Base-by-base conservation (phyloP, 208 protist species). In the Porcisia deanei region DNA sequence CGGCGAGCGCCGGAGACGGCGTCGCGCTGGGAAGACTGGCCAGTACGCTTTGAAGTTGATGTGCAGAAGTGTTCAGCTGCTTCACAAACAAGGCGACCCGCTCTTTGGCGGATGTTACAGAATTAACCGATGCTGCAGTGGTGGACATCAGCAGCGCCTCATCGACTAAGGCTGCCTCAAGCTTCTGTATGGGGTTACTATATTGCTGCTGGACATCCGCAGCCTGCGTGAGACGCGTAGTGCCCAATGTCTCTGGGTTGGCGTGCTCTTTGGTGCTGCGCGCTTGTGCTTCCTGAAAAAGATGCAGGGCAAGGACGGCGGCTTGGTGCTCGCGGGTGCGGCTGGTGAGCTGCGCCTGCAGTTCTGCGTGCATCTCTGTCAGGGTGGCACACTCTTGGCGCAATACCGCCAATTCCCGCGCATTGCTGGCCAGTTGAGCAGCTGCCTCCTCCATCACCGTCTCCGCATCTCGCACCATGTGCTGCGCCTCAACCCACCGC, bases 131-230 rank as follows among this genome's bases (percentile, higher is more conserved):
- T 14, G 54, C 18, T 16, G 52, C 71, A 0, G 71, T 55, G 1
- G 61, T 10, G 2, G 37, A 59, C 1, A 68, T 12, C 12, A 77
- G 30, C 3, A 30, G 63, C 43, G 73, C 65, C 25, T 78, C 58
- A 18, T 82, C 78, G 4, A 61, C 59, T 63, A 82, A 68, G 9
- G 73, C 78, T 8, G 73, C 73, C 43, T 82, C 73, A 1, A 78
- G 66, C 25, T 63, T 45, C 10, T 52, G 6, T 22, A 68, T 72
- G 52, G 77, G 59, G 5, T 20, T 58, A 30, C 64, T 78, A 5
- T 79, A 34, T 6, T 73, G 61, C 45, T 71, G 77, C 64, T 88
- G 81, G 41, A 76, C 12, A 25, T 79, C 67, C 30, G 70, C 59
- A 9, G 77, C 43, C 37, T 84, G 81, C 41, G 76, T 47, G 30